These are phyloP conservation scores for Mucor mucedo DNA, from an alignment of 371 early-diverging fungal genomes.

Conservation along the genomic window DNA sequence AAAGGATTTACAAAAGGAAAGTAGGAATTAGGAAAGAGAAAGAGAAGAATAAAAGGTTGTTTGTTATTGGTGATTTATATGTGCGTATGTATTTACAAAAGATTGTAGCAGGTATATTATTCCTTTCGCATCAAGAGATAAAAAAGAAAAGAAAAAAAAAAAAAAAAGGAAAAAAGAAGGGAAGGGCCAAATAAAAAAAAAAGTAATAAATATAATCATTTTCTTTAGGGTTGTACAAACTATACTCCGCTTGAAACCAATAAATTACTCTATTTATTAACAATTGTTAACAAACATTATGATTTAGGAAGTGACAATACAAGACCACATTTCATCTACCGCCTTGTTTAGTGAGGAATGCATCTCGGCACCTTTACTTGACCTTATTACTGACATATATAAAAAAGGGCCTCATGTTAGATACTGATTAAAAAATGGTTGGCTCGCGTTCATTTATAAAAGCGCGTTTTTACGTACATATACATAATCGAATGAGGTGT, in stretches of 20 bases:
- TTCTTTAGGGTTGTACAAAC: slow-evolving; percentile 1
- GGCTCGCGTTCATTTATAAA: no score
- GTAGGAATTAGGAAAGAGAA: slow-evolving; percentile 3
- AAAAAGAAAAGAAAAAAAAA: neutral
- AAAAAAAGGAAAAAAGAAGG: slow-evolving; percentile 2
- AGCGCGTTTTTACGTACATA: no score
- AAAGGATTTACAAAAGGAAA: slow-evolving; percentile 14
- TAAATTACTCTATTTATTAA: slow-evolving; percentile 4
- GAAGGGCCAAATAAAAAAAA: neutral
- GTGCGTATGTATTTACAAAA: slow-evolving; percentile 5
- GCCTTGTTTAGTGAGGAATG: no score
- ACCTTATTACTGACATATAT: no score
- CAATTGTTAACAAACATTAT: neutral
- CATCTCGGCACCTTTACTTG: no score
- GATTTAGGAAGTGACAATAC: no score
- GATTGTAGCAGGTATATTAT: neutral
- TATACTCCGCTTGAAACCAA: slow-evolving; percentile 9
- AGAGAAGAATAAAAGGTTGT: neutral
- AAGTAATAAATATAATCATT: neutral
- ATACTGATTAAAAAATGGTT: no score
- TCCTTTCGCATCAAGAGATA: neutral
- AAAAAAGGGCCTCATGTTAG: no score
- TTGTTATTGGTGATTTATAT: neutral
- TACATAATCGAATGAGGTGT: no score
- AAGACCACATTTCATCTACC: no score